Evolutionary conservation across 768 basidiomycete species (phyloP), one percentile per base, ranked within the genome.

Genomic region (Leccinum disarticulatum): DNA sequence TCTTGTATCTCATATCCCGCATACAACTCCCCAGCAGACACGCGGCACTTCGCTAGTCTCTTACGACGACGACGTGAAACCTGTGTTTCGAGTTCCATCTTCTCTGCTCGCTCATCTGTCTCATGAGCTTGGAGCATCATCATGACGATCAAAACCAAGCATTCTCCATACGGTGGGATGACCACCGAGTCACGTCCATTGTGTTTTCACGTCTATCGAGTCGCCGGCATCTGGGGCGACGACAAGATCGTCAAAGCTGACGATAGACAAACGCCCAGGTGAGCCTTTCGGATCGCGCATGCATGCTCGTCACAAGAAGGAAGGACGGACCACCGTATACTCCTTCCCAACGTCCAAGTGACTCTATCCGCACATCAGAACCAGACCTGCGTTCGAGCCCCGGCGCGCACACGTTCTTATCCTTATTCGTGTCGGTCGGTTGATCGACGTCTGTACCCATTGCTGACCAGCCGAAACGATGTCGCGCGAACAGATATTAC

Each of bases 231-330:
- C 14, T 70, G 70, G 61, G 55, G 67, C 19, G 69, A 75, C 25
- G 68, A 72, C 56, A 73, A 60, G 58, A 57, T 73, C 52, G 47
- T 73, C 60, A 66, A 57, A 49, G 70, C 52, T 6, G 72, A 73
- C 49, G 72, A 73, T 49, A 57, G 56, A 36, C 59, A 19, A 33
- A 75, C 73, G 6, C 61, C 57, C 25, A 66, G 62, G 72, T 73
- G 54, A 62, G 66, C 56, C 14, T 30, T 35, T 14, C 25, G 13
- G 30, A 35, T 46, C 30, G n/a, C n/a, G 9, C 27, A n/a, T 27
- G 31, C 27, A 41, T 30, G 33, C 3, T 25, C 25, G 25, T 25
- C 25, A 25, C 25, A 25, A 25, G 36, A 38, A 7, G 36, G 36
- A 38, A 38, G 36, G 7, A 38, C 17, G 2, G 36, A 38, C 15